Base-by-base conservation (phyloP, 2,329 filamentous ascomycete genomes). In the Aspergillus brasiliensis region DNA sequence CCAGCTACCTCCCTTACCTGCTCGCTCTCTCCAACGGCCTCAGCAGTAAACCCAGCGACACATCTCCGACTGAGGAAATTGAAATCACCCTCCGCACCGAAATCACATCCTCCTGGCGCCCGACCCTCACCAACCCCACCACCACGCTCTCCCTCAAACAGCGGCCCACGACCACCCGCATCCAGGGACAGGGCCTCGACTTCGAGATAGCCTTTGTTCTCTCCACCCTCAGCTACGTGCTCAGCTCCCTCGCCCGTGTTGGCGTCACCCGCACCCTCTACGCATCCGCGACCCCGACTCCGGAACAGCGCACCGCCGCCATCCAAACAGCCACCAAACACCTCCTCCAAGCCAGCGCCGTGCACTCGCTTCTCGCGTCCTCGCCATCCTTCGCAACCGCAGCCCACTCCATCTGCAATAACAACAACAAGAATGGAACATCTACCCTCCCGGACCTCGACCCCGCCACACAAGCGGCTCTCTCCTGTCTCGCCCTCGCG, bases 161-260 rank as follows among this genome's bases (percentile, higher is more conserved):
- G 2, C 23, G 58, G 5, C 62, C 65, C 5, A 84, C 56, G 15
- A 17, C 56, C 38, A 44, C 86, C 13, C 84, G 91, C n/a, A 79
- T 90, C 6, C 89, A 87, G 65, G 81, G 95, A 7, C 83, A 84
- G 37, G 90, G 89, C 6, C 78, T 98, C 3, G 90, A 94, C 69
- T 90, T 92, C 75, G 95, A 99, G 72, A 79, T 97, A 37, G 88
- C 85, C 63, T 97, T 96, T 72, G 84, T 86, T 0, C 79, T 97
- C 6, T 88, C 89, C 0, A 90, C 91, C 0, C 80, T 97, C 42
- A 93, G 88, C 17, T 91, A 90, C 70, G 85, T 89, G 1, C 83
- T 95, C 66, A 88, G 86, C 10, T 80, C 91, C 5, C 84, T 91
- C 53, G 91, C 93, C 11, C 84, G 94, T 21, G 82, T 85, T 2